Base-by-base conservation (phyloP, 1,284 basidiomycete species). In the Ganoderma leucocontextum region DNA sequence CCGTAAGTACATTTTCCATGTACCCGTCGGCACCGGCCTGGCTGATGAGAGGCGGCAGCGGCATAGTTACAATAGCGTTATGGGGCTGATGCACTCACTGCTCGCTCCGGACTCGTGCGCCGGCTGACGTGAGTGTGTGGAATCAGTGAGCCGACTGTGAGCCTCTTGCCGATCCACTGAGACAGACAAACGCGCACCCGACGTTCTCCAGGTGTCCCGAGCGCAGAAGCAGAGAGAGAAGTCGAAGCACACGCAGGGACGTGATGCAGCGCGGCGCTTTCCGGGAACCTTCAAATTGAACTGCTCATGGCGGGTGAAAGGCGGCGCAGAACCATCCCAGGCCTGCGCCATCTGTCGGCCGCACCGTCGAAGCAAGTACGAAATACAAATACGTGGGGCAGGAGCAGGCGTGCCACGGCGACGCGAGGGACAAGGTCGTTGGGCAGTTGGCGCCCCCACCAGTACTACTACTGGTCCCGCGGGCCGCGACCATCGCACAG, bases 331-430 rank as follows among this genome's bases (percentile, higher is more conserved):
- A 41, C 10, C 38, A 5, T 38, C 19, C 58, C 58, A 25, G 38
- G n/a, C 38, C 58, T 60, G 58, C 58, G 36, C 58, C 58, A 42
- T 60, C 38, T 10, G 22, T 60, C 39, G 38, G 36, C 35, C 33
- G 35, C 35, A 33, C 55, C 55, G 15, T 35, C 55, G 55, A 35
- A n/a, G 35, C 15, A n/a, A 10, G 35, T 8, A 58, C 36, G 35
- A 58, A n/a, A 58, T 58, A 38, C 38, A 39, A 38, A 60, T 22
- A 38, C n/a, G n/a, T 2, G 38, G 13, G 10, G 58, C 38, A 38
- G 36, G 38, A 22, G n/a, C 6, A 36, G 17, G 42, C 6, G 42
- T 17, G 42, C 42, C 17, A n/a, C 22, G 47, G 22, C 58, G 36
- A 41, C 36, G 36, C n/a, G 19, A 39, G 22, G 22, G 42, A 38